Base-by-base conservation (phyloP, 352 stramenopile species). In the Globisporangium megalacanthum region DNA sequence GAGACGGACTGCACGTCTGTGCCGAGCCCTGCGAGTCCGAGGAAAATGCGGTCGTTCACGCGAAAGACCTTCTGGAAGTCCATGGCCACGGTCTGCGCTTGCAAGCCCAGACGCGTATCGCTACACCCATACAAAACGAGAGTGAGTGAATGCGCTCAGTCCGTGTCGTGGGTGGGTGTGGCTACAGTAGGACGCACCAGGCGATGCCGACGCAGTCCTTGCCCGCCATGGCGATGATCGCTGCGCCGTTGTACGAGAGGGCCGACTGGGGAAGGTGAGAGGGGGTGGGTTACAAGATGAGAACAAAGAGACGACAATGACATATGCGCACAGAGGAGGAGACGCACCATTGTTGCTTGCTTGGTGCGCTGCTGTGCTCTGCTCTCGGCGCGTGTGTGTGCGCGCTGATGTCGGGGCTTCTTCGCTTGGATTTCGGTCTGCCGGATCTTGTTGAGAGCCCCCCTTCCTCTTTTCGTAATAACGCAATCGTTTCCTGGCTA, bases 181-280 rank as follows among this genome's bases (percentile, higher is more conserved):
- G 25, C 25, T 4, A 15, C 1, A 33, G 39, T 15, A 45, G 5
- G 19, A 56, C 49, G 39, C 37, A 96, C 87, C 86, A 94, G 47
- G 96, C 97, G 65, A 99, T 99, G 31, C 90, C 97, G 35, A 99
- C 96, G 73, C 97, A 99, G 76, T 99, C 93, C 72, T 99, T 99
- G 60, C 97, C 97, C 25, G 95, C 89, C 97, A 99, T 99, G 60
- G 95, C 97, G 68, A 99, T 97, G 60, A 99, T 98, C 52, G 97
- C 97, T 52, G 89, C 91, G 63, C 97, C 97, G 76, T 99, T 99
- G 80, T 99, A 99, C 70, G 97, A 96, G 58, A 96, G 70, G 56
- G 96, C 95, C 60, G 78, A 89, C 81, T 91, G 37, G 15, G 39
- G 7, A 3, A 58, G 10, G 19, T 0, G 25, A 47, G 41, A 22